Evolutionary conservation across 805 yeast species (phyloP).

Genomic region (Maudiozyma barnettii): DNA sequence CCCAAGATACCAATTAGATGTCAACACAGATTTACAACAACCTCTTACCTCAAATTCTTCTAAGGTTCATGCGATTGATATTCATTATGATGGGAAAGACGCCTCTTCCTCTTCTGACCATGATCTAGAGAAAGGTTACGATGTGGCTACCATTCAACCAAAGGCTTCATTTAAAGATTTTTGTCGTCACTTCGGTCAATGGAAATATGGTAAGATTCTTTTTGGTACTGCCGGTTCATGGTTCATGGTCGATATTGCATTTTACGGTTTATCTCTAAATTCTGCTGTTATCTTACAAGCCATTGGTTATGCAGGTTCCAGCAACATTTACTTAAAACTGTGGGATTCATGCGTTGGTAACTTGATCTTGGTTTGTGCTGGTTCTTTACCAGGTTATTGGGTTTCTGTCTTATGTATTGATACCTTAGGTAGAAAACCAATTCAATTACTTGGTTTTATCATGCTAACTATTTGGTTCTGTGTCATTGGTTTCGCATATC

Average conservation of each 20-base stretch:
- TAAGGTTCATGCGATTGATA: slow-evolving; percentile 5
- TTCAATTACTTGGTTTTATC: slow-evolving; percentile 69
- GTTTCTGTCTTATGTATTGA: slow-evolving; percentile 70
- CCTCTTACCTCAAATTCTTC: neutral
- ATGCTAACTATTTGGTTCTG: slow-evolving; percentile 65
- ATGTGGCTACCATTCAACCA: slow-evolving; percentile 40
- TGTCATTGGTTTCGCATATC: slow-evolving; percentile 75
- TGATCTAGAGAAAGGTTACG: slow-evolving; percentile 8
- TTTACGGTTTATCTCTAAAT: slow-evolving; percentile 81
- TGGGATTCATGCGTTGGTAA: slow-evolving; percentile 85
- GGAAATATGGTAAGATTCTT: slow-evolving; percentile 79
- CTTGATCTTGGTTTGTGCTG: slow-evolving; percentile 86
- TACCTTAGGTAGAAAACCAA: slow-evolving; percentile 72
- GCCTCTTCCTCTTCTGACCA: slow-evolving; percentile 19
- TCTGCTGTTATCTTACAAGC: slow-evolving; percentile 69
- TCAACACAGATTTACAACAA: slow-evolving; percentile 32
- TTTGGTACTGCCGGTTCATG: slow-evolving; percentile 87
- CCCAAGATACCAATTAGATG: slow-evolving; percentile 83
- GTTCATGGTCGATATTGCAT: slow-evolving; percentile 86
- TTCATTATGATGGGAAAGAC: slow-evolving; percentile 16
- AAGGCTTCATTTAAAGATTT: slow-evolving; percentile 76
- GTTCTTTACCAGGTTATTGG: slow-evolving; percentile 94
- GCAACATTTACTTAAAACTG: slow-evolving; percentile 59
- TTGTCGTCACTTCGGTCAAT: slow-evolving; percentile 61
- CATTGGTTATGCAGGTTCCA: slow-evolving; percentile 71